Conservation (phyloP, 345 rosid species). For the Hibiscus mutabilis region DNA sequence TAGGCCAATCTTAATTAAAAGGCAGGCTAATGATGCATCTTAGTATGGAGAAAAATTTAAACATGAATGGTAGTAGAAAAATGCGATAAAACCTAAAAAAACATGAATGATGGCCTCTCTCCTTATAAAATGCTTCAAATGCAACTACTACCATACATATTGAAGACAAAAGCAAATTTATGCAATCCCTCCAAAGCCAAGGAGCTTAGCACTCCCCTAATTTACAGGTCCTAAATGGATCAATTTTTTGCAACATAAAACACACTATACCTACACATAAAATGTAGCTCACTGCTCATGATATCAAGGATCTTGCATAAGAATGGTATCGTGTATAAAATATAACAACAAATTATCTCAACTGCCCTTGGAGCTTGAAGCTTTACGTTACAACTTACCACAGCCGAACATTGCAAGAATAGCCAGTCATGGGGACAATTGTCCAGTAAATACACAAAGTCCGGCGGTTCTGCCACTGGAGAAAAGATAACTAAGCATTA, state of each 20-base stretch:
- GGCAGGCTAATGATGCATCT: background rate
- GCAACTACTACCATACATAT: background rate
- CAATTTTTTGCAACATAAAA: background rate
- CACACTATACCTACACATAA: constrained; percentile 1
- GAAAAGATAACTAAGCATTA: constrained; percentile 5
- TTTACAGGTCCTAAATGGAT: background rate
- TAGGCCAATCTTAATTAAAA: background rate
- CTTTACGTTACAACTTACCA: constrained; percentile 31
- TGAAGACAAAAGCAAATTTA: background rate
- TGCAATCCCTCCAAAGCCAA: background rate
- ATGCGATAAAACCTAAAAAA: background rate
- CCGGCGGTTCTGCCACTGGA: constrained; percentile 44
- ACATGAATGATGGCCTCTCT: background rate
- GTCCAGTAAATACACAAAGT: constrained; percentile 44
- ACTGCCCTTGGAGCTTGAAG: background rate
- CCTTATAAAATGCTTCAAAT: background rate
- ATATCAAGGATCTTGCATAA: background rate
- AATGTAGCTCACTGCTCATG: background rate
- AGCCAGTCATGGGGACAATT: constrained; percentile 79
- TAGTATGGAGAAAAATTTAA: background rate
- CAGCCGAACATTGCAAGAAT: constrained; percentile 50
- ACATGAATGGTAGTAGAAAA: background rate
- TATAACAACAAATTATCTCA: background rate
- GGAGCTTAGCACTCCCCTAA: background rate
- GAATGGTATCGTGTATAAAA: background rate